phyloP scores from a whole-genome alignment of 2,329 filamentous ascomycete genomes.

The Aspergillus viridinutans region DNA sequence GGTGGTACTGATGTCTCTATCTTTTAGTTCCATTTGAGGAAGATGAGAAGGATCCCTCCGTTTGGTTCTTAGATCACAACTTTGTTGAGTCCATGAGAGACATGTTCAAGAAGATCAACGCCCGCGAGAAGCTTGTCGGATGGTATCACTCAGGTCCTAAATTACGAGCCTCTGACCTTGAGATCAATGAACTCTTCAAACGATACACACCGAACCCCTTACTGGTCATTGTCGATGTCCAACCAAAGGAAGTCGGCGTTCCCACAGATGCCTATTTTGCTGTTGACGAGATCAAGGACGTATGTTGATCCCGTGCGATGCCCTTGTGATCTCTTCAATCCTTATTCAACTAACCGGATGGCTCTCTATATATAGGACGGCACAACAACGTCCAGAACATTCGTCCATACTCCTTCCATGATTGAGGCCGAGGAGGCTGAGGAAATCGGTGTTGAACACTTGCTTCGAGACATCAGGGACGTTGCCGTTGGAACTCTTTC shows the following conservation, averaged over 20 bases:
- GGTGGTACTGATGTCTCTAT: conserved; percentile 17
- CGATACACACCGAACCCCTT: conserved; percentile 95
- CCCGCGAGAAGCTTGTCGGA: conserved; percentile 95
- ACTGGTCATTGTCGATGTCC: conserved; percentile 96
- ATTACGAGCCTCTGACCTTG: conserved; percentile 89
- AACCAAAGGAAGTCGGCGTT: conserved; percentile 95
- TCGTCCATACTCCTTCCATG: conserved; percentile 95
- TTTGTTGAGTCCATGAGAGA: conserved; percentile 99
- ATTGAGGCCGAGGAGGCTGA: conserved; percentile 99
- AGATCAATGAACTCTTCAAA: conserved; percentile 99
- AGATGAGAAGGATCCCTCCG: conserved; percentile 95
- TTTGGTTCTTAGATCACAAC: conserved; percentile 99
- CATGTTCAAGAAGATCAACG: conserved; percentile 99
- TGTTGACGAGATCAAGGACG: conserved; percentile 98
- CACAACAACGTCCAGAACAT: conserved; percentile 93
- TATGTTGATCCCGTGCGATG: conserved; percentile 45
- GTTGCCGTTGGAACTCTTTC: conserved; percentile 95
- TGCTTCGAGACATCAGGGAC: conserved; percentile 95
- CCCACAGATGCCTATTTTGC: conserved; percentile 99
- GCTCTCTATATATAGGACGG: conserved; percentile 63
- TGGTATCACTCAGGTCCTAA: conserved; percentile 99
- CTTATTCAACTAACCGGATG: background rate
- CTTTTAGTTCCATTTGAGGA: conserved; percentile 89
- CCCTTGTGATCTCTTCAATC: background rate
- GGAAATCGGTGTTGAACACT: conserved; percentile 96